phyloP scores from a whole-genome alignment of 331 rosid species.

The Cucumis variabilis region DNA sequence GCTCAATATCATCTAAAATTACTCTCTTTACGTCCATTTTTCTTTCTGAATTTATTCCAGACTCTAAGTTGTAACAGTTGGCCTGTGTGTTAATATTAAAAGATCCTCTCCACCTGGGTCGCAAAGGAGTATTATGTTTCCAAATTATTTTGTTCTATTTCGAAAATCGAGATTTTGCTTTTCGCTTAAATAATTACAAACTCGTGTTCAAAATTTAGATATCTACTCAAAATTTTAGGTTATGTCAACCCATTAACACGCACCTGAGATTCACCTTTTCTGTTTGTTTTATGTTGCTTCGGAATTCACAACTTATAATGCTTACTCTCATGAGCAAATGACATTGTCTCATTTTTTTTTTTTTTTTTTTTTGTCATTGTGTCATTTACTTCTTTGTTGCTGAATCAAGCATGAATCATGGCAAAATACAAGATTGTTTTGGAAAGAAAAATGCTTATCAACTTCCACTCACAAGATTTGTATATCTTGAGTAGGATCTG shows the following conservation, averaged over 20 bases:
- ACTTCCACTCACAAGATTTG: too few relatives aligned
- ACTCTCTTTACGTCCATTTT: background rate
- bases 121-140: conserved; percentile 8
- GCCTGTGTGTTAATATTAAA: background rate
- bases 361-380: background rate
- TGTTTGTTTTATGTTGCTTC: background rate
- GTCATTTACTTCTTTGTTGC: background rate
- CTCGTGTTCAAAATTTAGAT: background rate
- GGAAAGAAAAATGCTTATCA: too few relatives aligned
- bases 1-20: background rate
- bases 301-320: background rate
- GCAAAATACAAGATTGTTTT: too few relatives aligned
- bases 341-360: background rate
- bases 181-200: background rate
- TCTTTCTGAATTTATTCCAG: background rate
- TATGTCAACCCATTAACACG: background rate
- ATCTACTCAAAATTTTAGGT: background rate
- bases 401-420: too few relatives aligned
- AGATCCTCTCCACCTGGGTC: background rate
- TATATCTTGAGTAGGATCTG: background rate
- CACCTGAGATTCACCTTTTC: background rate
- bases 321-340: background rate
- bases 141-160: background rate
- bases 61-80: background rate
- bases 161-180: background rate